Conservation (phyloP, 192 early-diverging fungal genomes). For the Kappamyces sp. region DNA sequence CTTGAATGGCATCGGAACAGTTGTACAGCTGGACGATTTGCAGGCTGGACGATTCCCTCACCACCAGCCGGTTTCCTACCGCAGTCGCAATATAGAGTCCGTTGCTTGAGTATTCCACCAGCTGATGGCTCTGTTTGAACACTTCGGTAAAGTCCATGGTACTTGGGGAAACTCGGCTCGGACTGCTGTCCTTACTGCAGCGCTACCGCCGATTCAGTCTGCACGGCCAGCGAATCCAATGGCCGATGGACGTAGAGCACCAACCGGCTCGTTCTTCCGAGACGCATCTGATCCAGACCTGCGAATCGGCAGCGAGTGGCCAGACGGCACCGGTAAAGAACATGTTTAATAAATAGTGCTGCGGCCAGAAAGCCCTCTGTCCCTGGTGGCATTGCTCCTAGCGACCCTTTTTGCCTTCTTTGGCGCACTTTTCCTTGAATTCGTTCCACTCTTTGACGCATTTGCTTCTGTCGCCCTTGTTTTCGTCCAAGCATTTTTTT, state of each 20-base stretch:
- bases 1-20: slow-evolving; percentile 40
- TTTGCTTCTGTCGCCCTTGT: slow-evolving; percentile 14
- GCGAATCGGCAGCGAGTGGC: too few relatives aligned
- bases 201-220: too few relatives aligned
- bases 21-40: slow-evolving; percentile 56
- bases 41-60: slow-evolving; percentile 62
- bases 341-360: too few relatives aligned
- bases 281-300: too few relatives aligned
- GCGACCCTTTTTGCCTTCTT: background rate
- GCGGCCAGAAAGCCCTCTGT: too few relatives aligned
- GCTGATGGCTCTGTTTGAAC: slow-evolving; percentile 55
- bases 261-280: too few relatives aligned
- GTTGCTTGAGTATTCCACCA: slow-evolving; percentile 58
- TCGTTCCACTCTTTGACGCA: slow-evolving; percentile 19
- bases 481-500: slow-evolving; percentile 15
- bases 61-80: slow-evolving; percentile 57
- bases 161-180: background rate
- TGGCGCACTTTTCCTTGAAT: slow-evolving; percentile 9
- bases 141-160: slow-evolving; percentile 62
- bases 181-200: background rate
- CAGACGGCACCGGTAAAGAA: too few relatives aligned
- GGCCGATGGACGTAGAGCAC: too few relatives aligned
- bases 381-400: too few relatives aligned
- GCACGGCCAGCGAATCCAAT: too few relatives aligned
- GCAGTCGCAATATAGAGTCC: slow-evolving; percentile 64